These are phyloP conservation scores for Diaporthe eres DNA, from an alignment of 2,329 filamentous ascomycete genomes.

Conservation along the genomic window DNA sequence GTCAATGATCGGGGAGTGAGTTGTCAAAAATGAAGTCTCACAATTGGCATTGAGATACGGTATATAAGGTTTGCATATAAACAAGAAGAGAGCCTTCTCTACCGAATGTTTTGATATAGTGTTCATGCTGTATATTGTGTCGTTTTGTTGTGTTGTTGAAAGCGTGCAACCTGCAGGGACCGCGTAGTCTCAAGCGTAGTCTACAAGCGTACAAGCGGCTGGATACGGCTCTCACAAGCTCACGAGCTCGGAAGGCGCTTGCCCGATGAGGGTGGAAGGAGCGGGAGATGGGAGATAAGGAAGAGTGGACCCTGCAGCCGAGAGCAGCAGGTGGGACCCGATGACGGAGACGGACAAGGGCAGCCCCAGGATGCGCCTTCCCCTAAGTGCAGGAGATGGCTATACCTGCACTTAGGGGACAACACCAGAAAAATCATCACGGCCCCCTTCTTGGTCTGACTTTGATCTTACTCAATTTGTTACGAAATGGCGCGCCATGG, in stretches of 20 bases:
- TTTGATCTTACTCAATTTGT: constrained; percentile 36
- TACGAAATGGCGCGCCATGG: constrained; percentile 25
- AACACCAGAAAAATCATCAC: constrained; percentile 39
- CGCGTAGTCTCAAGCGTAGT: too few relatives aligned
- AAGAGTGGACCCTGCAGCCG: constrained; percentile 9
- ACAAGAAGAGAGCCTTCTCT: neutral
- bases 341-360: constrained; percentile 25
- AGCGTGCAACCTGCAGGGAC: neutral
- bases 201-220: neutral
- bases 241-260: neutral
- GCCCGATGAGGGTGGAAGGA: neutral
- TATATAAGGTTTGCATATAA: neutral
- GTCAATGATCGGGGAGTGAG: neutral
- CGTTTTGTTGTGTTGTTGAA: neutral
- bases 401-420: constrained; percentile 39
- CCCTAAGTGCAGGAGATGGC: constrained; percentile 36
- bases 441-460: constrained; percentile 31
- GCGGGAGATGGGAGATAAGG: neutral
- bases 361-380: constrained; percentile 21
- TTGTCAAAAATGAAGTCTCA: neutral
- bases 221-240: constrained; percentile 12
- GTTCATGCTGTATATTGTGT: neutral
- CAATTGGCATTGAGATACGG: neutral
- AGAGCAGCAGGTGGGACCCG: constrained; percentile 35
- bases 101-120: neutral